These are phyloP conservation scores for Baeospora myosura DNA, from an alignment of 1,284 basidiomycete genomes.

Conservation along the genomic window DNA sequence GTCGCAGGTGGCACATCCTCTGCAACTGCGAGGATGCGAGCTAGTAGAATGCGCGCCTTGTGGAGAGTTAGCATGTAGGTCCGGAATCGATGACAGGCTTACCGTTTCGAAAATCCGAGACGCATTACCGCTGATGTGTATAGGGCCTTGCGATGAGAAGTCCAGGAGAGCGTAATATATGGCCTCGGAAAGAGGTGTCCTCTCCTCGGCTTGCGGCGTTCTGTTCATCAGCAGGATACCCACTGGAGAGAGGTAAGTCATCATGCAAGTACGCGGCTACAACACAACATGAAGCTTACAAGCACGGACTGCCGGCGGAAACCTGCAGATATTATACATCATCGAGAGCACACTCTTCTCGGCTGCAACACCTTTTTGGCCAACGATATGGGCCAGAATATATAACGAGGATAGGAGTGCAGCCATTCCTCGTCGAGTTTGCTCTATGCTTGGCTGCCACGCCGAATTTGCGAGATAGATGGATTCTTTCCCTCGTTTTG, in stretches of 20 bases:
- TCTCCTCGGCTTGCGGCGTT: slow-evolving; percentile 15
- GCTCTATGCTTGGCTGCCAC: slow-evolving; percentile 19
- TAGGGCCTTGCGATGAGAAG: slow-evolving; percentile 13
- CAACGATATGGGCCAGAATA: slow-evolving; percentile 15
- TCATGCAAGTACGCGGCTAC: background rate
- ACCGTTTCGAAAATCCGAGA: slow-evolving; percentile 18
- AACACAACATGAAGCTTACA: slow-evolving; percentile 13
- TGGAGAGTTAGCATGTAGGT: background rate
- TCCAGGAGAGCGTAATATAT: slow-evolving; percentile 17
- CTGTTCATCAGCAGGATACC: slow-evolving; percentile 17
- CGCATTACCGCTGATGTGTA: slow-evolving; percentile 12
- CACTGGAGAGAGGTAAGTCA: slow-evolving; percentile 11
- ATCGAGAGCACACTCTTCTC: slow-evolving; percentile 17
- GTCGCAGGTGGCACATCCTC: background rate
- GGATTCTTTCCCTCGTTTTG: slow-evolving; percentile 11
- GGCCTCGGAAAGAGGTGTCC: slow-evolving; percentile 18
- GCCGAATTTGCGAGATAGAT: slow-evolving; percentile 15
- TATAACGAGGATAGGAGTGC: slow-evolving; percentile 20
- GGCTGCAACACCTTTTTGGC: slow-evolving; percentile 11
- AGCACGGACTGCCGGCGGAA: slow-evolving; percentile 20
- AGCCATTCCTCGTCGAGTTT: slow-evolving; percentile 20
- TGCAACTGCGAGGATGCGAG: slow-evolving; percentile 13
- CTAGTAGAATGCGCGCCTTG: slow-evolving; percentile 18
- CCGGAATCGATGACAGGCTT: background rate
- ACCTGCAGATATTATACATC: slow-evolving; percentile 16